Conservation (phyloP, 805 yeast genomes). For the Cyberlindnera subsufficiens region DNA sequence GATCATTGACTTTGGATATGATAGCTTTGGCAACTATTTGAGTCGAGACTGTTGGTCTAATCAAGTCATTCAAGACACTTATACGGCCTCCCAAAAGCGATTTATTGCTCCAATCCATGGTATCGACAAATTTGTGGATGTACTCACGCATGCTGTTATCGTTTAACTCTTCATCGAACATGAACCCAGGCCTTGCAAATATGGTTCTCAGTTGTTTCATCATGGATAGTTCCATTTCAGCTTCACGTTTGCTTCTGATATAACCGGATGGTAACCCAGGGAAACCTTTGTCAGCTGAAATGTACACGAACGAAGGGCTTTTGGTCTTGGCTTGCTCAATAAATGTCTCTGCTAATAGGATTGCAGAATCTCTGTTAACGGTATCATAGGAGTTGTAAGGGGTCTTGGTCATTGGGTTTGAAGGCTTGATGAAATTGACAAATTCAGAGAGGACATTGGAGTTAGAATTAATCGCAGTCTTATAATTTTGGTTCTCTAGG, state of each 20-base stretch:
- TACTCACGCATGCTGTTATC: conserved; percentile 32
- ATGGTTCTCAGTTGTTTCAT: conserved; percentile 52
- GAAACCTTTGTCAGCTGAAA: conserved; percentile 73
- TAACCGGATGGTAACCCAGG: conserved; percentile 69
- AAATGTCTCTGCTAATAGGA: conserved; percentile 54
- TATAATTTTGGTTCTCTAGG: conserved; percentile 65
- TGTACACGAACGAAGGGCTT: conserved; percentile 54
- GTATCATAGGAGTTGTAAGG: conserved; percentile 48
- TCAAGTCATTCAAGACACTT: conserved; percentile 36
- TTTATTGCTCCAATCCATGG: conserved; percentile 39
- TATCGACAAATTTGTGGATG: conserved; percentile 36
- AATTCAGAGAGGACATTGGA: conserved; percentile 27
- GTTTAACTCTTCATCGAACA: conserved; percentile 52
- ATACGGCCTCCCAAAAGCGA: conserved; percentile 32
- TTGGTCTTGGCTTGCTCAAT: conserved; percentile 21
- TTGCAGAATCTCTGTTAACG: conserved; percentile 65
- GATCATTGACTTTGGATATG: conserved; percentile 48
- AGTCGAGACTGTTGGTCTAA: conserved; percentile 62
- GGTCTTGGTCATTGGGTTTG: conserved; percentile 50
- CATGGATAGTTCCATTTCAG: conserved; percentile 52
- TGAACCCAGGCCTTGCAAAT: conserved; percentile 74
- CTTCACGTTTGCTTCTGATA: conserved; percentile 68
- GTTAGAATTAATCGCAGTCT: conserved; percentile 35
- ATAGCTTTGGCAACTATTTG: conserved; percentile 61
- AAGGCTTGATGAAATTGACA: conserved; percentile 38